Conservation (phyloP, 345 rosid species). For the Cardiospermum halicacabum region DNA sequence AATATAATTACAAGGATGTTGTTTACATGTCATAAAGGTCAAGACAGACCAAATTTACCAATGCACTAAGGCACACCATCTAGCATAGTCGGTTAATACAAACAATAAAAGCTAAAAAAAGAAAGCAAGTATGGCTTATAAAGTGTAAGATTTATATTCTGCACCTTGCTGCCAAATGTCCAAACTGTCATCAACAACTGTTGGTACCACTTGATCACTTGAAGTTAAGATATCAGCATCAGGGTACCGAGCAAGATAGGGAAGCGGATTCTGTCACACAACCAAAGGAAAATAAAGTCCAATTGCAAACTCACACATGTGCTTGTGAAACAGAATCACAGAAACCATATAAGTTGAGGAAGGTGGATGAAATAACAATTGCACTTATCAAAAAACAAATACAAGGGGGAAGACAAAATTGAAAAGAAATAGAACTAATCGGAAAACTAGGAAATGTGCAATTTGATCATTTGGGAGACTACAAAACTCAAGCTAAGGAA, state of each 20-base stretch:
- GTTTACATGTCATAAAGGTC: no score
- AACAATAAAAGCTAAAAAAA: constrained; percentile 4
- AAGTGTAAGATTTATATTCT: constrained; percentile 9
- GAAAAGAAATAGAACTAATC: neutral
- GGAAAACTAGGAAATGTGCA: neutral
- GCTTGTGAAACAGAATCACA: neutral
- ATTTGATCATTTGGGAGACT: neutral
- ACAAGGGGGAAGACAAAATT: neutral
- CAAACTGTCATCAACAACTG: constrained; percentile 90
- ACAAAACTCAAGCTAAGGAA: neutral
- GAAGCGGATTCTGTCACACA: constrained; percentile 76
- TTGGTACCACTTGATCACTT: constrained; percentile 91
- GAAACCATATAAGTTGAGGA: neutral
- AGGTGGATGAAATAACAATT: neutral
- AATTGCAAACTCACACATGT: constrained; percentile 6
- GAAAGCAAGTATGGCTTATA: neutral
- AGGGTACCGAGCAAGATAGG: constrained; percentile 90
- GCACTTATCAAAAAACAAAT: neutral
- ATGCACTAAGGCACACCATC: no score
- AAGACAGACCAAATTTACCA: no score
- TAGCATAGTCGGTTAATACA: neutral
- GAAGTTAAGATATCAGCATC: constrained; percentile 96
- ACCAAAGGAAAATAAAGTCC: constrained; percentile 19
- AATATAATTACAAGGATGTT: no score
- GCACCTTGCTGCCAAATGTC: constrained; percentile 96